Percentiles rank a stretch among this genome's conserved stretches.
These are phyloP conservation scores for Nakaseomyces nivariensis DNA, from an alignment of 1,139 yeast genomes.

Conservation along the genomic window DNA sequence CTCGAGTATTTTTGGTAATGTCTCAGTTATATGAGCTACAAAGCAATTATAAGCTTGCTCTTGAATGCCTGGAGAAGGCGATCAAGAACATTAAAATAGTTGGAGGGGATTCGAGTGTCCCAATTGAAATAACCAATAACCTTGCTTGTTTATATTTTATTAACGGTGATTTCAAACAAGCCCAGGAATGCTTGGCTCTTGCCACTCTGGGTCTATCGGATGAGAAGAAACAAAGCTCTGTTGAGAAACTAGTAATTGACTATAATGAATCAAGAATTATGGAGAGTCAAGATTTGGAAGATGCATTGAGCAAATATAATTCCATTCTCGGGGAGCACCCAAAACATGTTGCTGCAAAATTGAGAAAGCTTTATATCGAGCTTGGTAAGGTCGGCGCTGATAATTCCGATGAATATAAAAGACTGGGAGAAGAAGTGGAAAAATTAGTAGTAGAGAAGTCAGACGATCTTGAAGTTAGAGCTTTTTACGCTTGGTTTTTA, in stretches of 20 bases:
- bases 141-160: conserved; percentile 77
- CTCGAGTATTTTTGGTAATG: conserved; percentile 60
- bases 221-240: conserved; percentile 24
- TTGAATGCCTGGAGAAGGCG: conserved; percentile 48
- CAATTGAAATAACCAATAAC: conserved; percentile 68
- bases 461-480: conserved; percentile 70
- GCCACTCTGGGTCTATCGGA: conserved; percentile 37
- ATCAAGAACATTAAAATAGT: conserved; percentile 40
- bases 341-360: conserved; percentile 63
- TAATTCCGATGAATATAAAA: conserved; percentile 31
- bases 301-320: conserved; percentile 38
- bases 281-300: conserved; percentile 36
- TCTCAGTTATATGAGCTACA: conserved; percentile 58
- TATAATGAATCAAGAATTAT: conserved; percentile 57
- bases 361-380: conserved; percentile 51
- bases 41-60: conserved; percentile 45
- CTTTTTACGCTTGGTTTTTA: conserved; percentile 87
- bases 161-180: conserved; percentile 47
- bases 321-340: conserved; percentile 52
- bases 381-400: conserved; percentile 20
- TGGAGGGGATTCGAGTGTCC: conserved; percentile 36
- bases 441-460: conserved; percentile 44
- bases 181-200: conserved; percentile 40
- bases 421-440: conserved; percentile 37
- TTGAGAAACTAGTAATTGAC: conserved; percentile 32